These are phyloP conservation scores for Salix brachista DNA, from an alignment of 345 rosid genomes.

Conservation along the genomic window DNA sequence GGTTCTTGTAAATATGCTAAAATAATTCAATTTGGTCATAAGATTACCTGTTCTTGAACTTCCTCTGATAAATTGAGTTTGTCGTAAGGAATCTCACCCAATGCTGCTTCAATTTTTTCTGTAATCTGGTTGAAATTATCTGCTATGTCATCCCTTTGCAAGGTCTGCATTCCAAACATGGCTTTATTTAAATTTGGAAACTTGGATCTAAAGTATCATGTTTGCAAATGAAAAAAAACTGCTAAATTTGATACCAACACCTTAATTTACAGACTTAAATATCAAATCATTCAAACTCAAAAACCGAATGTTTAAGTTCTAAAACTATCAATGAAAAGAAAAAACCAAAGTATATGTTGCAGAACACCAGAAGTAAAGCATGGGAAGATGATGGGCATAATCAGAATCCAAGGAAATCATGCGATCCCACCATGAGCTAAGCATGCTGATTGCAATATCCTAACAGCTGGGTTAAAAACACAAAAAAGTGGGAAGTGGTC, in stretches of 20 bases:
- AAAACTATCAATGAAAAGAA: not conserved
- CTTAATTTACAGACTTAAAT: not conserved
- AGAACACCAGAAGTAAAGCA: not conserved
- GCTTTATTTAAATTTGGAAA: not conserved
- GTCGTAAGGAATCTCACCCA: slow-evolving; percentile 56
- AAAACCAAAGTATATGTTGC: not conserved
- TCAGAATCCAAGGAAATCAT: not conserved
- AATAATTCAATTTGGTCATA: not conserved
- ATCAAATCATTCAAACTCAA: not conserved
- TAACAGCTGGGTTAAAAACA: not conserved
- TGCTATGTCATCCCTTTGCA: slow-evolving; percentile 44
- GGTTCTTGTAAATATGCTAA: not conserved
- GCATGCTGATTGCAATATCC: not conserved
- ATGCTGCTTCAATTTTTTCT: slow-evolving; percentile 66
- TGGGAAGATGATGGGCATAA: not conserved
- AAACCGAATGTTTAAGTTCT: not conserved
- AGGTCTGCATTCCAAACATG: slow-evolving; percentile 36
- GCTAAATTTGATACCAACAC: not conserved
- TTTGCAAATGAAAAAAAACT: not conserved
- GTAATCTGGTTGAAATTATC: slow-evolving; percentile 48
- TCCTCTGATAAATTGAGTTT: slow-evolving; percentile 68
- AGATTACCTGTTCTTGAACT: slow-evolving; percentile 78
- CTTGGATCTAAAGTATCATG: not conserved
- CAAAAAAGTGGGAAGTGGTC: not conserved
- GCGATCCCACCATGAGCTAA: not conserved